Evolutionary conservation across 495 filamentous ascomycete genomes (phyloP), one percentile per base, ranked within the genome.

Genomic region (Letharia lupina): DNA sequence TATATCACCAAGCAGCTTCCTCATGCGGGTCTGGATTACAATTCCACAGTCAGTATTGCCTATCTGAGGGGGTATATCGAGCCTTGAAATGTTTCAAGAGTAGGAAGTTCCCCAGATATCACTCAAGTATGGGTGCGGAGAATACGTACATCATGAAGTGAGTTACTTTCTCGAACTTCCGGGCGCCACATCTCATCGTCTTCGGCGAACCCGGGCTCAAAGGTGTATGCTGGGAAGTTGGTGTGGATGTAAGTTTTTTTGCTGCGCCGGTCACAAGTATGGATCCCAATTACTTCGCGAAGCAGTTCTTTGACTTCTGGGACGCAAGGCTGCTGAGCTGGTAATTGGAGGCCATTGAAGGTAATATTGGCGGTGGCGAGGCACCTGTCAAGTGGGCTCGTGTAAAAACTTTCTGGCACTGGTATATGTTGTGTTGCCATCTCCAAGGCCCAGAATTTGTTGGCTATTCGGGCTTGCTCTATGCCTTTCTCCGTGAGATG

Each of bases 221-320:
- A 82, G 1, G 35, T 68, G 75, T 81, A 91, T 2, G 60, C 48
- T 0, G 89, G 89, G 71, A 85, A 90, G 18, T 75, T 73, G 11
- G 69, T 59, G 11, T 74, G 69, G 69, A 96, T 90, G 67, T 78
- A 81, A 4, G 77, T 76, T 57, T 80, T 82, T 41, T 66, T 78
- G 64, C 80, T 81, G 4, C 91, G 82, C 23, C 86, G 82, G 73
- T 96, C 90, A 73, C 91, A 96, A 9, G 91, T 94, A 72, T 94
- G 91, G 48, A 87, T 77, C 42, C 86, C 84, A 62, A 91, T 84
- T 3, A 80, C 79, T 71, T 96, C 91, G 56, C 91, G 83, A 64
- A 94, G 75, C 15, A 84, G 73, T 28, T 93, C 89, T 70, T 88
- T 89, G 70, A 94, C 77, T 4, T 80, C 76, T 0, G 89, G 88